Evolutionary conservation across 306 rosid genomes (phyloP).

Genomic region (Sesbania bispinosa): DNA sequence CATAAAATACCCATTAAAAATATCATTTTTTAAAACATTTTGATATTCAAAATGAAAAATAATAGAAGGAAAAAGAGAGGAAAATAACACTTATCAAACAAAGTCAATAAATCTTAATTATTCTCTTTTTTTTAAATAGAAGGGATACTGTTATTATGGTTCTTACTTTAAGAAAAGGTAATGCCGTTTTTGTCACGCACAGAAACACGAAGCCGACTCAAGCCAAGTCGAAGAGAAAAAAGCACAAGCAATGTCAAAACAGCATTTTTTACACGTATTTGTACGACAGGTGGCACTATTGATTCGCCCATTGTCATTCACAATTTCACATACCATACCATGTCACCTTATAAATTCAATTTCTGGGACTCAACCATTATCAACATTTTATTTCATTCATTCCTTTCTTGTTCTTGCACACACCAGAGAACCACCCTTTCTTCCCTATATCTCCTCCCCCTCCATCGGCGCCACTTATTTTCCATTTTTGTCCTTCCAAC

Average conservation of each 20-base stretch:
- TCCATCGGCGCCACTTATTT: background rate
- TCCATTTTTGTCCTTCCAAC: background rate
- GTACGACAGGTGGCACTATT: slow-evolving; percentile 21
- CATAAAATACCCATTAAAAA: too few species aligned
- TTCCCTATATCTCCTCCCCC: slow-evolving; percentile 6
- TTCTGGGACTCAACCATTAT: background rate
- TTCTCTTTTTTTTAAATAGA: too few species aligned
- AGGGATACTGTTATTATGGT: too few species aligned
- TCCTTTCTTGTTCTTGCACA: background rate
- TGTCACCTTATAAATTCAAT: slow-evolving; percentile 12
- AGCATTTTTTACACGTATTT: slow-evolving; percentile 4
- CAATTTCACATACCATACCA: slow-evolving; percentile 16
- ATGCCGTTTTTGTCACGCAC: background rate
- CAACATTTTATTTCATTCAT: background rate
- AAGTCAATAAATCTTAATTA: too few species aligned
- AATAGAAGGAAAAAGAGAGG: too few species aligned
- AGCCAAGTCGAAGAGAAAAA: slow-evolving; percentile 8
- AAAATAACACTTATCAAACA: too few species aligned
- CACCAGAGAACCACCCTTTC: background rate
- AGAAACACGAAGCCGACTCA: background rate
- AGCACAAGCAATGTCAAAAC: background rate
- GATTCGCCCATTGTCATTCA: slow-evolving; percentile 18
- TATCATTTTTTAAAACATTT: too few species aligned
- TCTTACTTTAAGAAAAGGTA: background rate
- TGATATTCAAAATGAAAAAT: too few species aligned